Conservation (phyloP, 441 rosid genomes). For the Adansonia gregorii region DNA sequence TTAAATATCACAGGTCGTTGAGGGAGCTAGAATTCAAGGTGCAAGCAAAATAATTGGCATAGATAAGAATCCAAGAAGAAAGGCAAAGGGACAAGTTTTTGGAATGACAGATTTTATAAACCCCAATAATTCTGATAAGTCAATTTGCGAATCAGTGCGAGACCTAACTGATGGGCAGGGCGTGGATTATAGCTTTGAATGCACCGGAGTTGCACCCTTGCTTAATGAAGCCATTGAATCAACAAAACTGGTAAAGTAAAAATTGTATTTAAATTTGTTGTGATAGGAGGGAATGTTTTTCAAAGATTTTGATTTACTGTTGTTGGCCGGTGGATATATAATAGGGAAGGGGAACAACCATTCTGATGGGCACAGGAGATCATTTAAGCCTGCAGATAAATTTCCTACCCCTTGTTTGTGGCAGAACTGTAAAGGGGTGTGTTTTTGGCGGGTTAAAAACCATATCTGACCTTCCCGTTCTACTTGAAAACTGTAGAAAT, state of each 20-base stretch:
- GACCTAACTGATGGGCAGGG: conserved; percentile 46
- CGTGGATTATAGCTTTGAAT: conserved; percentile 54
- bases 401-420: conserved; percentile 19
- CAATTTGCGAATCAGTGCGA: conserved; percentile 40
- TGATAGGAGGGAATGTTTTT: not conserved
- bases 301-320: not conserved
- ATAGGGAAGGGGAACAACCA: conserved; percentile 35
- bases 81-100: conserved; percentile 41
- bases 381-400: not conserved
- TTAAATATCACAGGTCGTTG: conserved; percentile 35
- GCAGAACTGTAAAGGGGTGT: conserved; percentile 50
- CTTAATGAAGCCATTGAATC: conserved; percentile 41
- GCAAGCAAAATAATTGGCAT: conserved; percentile 53
- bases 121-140: conserved; percentile 32
- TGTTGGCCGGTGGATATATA: not conserved
- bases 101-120: conserved; percentile 59
- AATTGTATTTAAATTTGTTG: not conserved
- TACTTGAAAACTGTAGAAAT: conserved; percentile 46
- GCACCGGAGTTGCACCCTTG: conserved; percentile 37
- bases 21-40: conserved; percentile 48
- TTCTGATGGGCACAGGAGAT: conserved; percentile 31
- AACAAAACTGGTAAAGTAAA: conserved; percentile 38
- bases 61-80: conserved; percentile 44
- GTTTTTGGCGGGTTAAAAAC: conserved; percentile 51
- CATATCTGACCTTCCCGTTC: conserved; percentile 40